Percentiles rank a stretch among this genome's conserved stretches.
These are phyloP conservation scores for Alternaria infectoria DNA, from an alignment of 2,329 filamentous ascomycete species.

Conservation along the genomic window DNA sequence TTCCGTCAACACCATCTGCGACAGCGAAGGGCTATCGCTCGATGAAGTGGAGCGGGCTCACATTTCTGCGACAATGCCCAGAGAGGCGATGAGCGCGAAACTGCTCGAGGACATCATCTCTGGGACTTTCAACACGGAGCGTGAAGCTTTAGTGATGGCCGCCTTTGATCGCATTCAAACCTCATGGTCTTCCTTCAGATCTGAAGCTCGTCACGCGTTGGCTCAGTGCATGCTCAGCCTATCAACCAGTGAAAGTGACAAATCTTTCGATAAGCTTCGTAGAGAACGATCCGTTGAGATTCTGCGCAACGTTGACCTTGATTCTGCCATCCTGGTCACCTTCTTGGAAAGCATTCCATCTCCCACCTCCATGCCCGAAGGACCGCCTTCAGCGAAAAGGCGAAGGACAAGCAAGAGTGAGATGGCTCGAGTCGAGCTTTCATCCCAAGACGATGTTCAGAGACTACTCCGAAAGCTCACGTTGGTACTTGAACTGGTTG, in stretches of 20 bases:
- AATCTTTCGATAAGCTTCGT: slow-evolving; percentile 47
- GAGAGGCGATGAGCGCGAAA: slow-evolving; percentile 64
- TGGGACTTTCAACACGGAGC: slow-evolving; percentile 51
- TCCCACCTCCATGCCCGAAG: slow-evolving; percentile 73
- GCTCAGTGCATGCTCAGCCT: slow-evolving; percentile 69
- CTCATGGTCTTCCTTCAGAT: slow-evolving; percentile 76
- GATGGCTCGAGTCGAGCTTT: slow-evolving; percentile 65
- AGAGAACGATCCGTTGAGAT: slow-evolving; percentile 70
- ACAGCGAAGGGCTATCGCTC: slow-evolving; percentile 56
- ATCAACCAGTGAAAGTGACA: slow-evolving; percentile 54
- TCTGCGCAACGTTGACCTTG: slow-evolving; percentile 74
- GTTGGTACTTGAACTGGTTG: slow-evolving; percentile 86
- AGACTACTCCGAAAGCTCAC: slow-evolving; percentile 77
- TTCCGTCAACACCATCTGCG: slow-evolving; percentile 60
- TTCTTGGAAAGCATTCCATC: slow-evolving; percentile 79
- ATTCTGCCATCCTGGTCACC: slow-evolving; percentile 71
- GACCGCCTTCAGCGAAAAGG: slow-evolving; percentile 76
- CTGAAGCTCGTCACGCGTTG: slow-evolving; percentile 64
- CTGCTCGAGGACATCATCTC: slow-evolving; percentile 60
- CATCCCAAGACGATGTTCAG: slow-evolving; percentile 70
- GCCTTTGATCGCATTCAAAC: slow-evolving; percentile 72
- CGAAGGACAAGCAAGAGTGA: slow-evolving; percentile 79
- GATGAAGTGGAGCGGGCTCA: slow-evolving; percentile 60
- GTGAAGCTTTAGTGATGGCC: slow-evolving; percentile 65
- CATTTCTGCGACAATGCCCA: slow-evolving; percentile 60